These are phyloP conservation scores for Camellia oleifera DNA, from an alignment of 179 eudicot genomes.

Conservation along the genomic window DNA sequence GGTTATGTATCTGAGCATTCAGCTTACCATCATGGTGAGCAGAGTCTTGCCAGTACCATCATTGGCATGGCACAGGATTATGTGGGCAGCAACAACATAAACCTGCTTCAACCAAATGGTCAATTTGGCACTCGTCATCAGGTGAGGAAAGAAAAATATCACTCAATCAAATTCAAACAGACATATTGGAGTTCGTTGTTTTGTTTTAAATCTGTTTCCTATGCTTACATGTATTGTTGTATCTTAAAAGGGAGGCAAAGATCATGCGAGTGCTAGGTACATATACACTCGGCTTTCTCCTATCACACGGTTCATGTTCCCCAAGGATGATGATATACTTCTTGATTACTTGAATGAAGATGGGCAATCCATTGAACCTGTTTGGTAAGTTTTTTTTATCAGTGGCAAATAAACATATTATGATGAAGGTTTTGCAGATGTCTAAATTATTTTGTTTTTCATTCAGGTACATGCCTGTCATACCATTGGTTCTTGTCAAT, in stretches of 20 bases:
- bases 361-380: slow-evolving; percentile 79
- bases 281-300: slow-evolving; percentile 59
- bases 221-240: background rate
- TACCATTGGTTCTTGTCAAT: slow-evolving; percentile 87
- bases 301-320: slow-evolving; percentile 66
- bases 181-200: background rate
- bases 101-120: slow-evolving; percentile 73
- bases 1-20: slow-evolving; percentile 93
- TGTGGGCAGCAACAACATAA: slow-evolving; percentile 89
- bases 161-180: background rate
- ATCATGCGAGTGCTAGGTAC: slow-evolving; percentile 89
- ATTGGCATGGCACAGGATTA: slow-evolving; percentile 94
- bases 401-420: background rate
- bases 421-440: background rate
- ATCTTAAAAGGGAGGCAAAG: slow-evolving; percentile 79
- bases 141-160: slow-evolving; percentile 34
- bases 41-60: slow-evolving; percentile 71
- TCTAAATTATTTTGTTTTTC: background rate
- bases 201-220: background rate
- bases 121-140: slow-evolving; percentile 83
- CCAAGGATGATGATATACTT: slow-evolving; percentile 73
- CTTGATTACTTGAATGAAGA: slow-evolving; percentile 82
- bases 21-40: slow-evolving; percentile 91
- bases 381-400: slow-evolving; percentile 48
- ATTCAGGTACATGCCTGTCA: slow-evolving; percentile 75